Evolutionary conservation across 2,329 filamentous ascomycete genomes (phyloP).

Genomic region (Trichophyton equinum): DNA sequence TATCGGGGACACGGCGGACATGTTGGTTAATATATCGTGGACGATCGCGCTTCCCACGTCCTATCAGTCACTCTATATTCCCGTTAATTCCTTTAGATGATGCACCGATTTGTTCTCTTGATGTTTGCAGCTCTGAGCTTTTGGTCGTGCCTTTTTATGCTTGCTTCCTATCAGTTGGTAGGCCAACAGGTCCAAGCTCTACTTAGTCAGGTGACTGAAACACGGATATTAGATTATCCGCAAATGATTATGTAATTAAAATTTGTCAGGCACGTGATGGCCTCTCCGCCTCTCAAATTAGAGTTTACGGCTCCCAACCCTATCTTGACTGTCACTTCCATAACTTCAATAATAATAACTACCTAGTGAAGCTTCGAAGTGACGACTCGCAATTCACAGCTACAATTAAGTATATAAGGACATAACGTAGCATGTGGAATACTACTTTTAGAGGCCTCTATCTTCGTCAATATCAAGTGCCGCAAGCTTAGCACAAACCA

Average conservation of each 20-base stretch:
- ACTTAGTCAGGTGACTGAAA: not conserved
- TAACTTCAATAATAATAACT: too few species aligned
- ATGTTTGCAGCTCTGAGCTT: slow-evolving; percentile 27
- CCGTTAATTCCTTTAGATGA: not conserved
- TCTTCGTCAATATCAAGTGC: too few species aligned
- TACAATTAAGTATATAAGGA: too few species aligned
- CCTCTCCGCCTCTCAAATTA: too few species aligned
- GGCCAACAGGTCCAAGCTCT: not conserved
- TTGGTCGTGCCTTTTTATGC: not conserved
- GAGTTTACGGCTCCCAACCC: too few species aligned
- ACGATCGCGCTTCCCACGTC: not conserved
- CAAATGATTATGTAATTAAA: not conserved
- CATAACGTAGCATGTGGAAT: too few species aligned
- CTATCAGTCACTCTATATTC: not conserved
- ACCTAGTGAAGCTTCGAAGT: too few species aligned
- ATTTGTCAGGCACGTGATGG: too few species aligned
- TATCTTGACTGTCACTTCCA: too few species aligned
- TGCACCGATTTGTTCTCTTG: not conserved
- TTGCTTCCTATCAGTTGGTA: not conserved
- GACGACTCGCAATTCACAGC: too few species aligned
- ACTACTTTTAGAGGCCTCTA: too few species aligned
- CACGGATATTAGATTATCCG: not conserved
- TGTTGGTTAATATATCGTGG: slow-evolving; percentile 25
- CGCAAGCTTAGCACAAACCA: too few species aligned
- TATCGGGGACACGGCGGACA: slow-evolving; percentile 73